These are phyloP conservation scores for Xerocomellus chrysenteron DNA, from an alignment of 768 basidiomycete genomes.

Conservation along the genomic window DNA sequence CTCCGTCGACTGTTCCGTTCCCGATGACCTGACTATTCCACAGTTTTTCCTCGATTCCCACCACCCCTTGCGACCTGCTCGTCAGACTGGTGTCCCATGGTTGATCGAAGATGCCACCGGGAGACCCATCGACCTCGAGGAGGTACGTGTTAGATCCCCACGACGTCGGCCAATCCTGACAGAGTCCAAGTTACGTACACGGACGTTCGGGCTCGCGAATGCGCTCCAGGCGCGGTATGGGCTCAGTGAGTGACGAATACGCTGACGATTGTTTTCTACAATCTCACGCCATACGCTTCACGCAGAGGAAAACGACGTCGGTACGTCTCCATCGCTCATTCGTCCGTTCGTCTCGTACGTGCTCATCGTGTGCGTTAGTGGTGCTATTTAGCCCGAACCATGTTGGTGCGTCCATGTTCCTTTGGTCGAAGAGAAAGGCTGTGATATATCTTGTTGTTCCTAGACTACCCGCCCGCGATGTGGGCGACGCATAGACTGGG, in stretches of 20 bases:
- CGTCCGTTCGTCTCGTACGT: background rate
- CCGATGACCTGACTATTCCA: constrained; percentile 62
- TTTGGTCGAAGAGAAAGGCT: background rate
- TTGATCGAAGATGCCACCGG: constrained; percentile 59
- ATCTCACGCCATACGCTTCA: background rate
- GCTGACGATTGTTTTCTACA: background rate
- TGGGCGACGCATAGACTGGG: constrained; percentile 64
- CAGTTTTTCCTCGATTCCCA: constrained; percentile 60
- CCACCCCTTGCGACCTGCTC: constrained; percentile 43
- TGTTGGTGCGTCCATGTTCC: constrained; percentile 42
- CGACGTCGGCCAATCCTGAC: background rate
- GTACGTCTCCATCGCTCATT: constrained; percentile 32
- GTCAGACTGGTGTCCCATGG: constrained; percentile 49
- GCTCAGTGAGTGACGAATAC: constrained; percentile 40
- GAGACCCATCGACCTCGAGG: constrained; percentile 40
- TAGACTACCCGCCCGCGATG: constrained; percentile 54
- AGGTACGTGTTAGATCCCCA: constrained; percentile 38
- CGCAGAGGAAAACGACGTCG: constrained; percentile 51
- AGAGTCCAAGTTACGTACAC: constrained; percentile 35
- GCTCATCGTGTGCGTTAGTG: constrained; percentile 36
- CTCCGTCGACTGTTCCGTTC: constrained; percentile 41
- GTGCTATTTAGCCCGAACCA: constrained; percentile 66
- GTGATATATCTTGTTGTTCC: background rate
- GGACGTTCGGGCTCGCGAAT: constrained; percentile 55
- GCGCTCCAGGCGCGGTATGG: constrained; percentile 47